Evolutionary conservation across 2,329 filamentous ascomycete species (phyloP).

Genomic region (Colletotrichum brevisporum): DNA sequence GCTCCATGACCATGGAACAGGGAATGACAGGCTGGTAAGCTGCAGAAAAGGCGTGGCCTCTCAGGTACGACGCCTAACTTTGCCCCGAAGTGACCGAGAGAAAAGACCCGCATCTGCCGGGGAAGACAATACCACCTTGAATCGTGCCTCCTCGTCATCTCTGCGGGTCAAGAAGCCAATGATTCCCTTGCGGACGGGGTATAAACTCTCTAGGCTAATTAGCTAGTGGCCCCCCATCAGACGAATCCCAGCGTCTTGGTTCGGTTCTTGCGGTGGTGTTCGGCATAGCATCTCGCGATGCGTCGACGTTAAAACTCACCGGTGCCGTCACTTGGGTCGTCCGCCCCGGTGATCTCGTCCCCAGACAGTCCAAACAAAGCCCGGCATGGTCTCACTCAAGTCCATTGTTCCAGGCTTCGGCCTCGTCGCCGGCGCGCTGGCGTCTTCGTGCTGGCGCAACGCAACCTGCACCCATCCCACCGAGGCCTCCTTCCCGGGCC

Average conservation of each 20-base stretch:
- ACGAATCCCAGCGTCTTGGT: neutral
- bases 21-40: neutral
- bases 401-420: slow-evolving; percentile 46
- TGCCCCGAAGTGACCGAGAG: slow-evolving; percentile 36
- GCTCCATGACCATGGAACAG: too few relatives aligned
- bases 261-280: neutral
- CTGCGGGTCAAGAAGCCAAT: too few relatives aligned
- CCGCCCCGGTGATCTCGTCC: neutral
- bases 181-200: too few relatives aligned
- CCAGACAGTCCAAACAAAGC: neutral
- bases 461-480: slow-evolving; percentile 65
- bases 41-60: slow-evolving; percentile 10
- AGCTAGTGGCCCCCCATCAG: neutral
- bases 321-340: neutral
- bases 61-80: slow-evolving; percentile 22
- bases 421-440: slow-evolving; percentile 4
- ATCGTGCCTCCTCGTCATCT: neutral
- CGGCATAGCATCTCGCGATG: slow-evolving; percentile 22
- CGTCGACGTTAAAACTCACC: neutral
- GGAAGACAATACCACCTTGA: slow-evolving; percentile 8
- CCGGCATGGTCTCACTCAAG: slow-evolving; percentile 13
- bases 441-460: slow-evolving; percentile 66
- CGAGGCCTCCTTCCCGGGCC: slow-evolving; percentile 66
- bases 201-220: slow-evolving; percentile 9
- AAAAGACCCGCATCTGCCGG: slow-evolving; percentile 13